Evolutionary conservation across 345 rosid species (phyloP).

Genomic region (Bretschneidera sinensis): DNA sequence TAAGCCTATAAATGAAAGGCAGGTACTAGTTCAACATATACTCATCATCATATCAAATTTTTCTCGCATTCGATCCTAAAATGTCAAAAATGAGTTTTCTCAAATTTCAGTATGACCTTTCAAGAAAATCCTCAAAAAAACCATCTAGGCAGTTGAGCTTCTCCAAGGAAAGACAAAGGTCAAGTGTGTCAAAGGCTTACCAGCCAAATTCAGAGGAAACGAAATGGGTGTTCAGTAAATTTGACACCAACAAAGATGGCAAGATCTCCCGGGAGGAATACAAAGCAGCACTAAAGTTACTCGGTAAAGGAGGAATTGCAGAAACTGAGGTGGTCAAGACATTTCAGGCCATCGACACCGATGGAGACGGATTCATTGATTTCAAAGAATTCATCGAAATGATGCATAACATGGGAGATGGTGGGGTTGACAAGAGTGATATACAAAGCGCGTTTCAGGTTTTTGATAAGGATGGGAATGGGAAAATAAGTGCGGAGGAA

Average conservation of each 20-base stretch:
- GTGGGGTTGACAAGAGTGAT: slow-evolving; percentile 24
- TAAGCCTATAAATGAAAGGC: not conserved
- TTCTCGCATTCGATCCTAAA: not conserved
- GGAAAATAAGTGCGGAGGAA: slow-evolving; percentile 52
- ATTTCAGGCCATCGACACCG: slow-evolving; percentile 38
- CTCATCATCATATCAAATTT: not conserved
- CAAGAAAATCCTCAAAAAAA: slow-evolving; percentile 13
- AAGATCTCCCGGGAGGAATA: slow-evolving; percentile 50
- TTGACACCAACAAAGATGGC: slow-evolving; percentile 49
- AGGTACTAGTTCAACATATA: not conserved
- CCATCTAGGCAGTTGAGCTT: slow-evolving; percentile 3
- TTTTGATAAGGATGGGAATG: slow-evolving; percentile 48
- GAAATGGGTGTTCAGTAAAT: slow-evolving; percentile 47
- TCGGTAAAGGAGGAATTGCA: slow-evolving; percentile 27
- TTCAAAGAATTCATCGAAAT: slow-evolving; percentile 47
- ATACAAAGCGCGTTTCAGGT: slow-evolving; percentile 39
- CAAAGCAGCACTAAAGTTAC: slow-evolving; percentile 30
- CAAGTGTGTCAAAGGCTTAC: slow-evolving; percentile 7
- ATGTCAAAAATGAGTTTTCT: slow-evolving; percentile 26
- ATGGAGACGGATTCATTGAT: slow-evolving; percentile 53
- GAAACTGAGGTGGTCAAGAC: slow-evolving; percentile 31
- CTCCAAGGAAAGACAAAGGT: slow-evolving; percentile 9
- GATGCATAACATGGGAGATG: slow-evolving; percentile 27
- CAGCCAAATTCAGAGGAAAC: slow-evolving; percentile 36
- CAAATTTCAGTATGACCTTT: slow-evolving; percentile 13